Evolutionary conservation across 2,329 filamentous ascomycete species (phyloP), one percentile per base, ranked within the genome.

Genomic region (Chaetothyriales sp.): DNA sequence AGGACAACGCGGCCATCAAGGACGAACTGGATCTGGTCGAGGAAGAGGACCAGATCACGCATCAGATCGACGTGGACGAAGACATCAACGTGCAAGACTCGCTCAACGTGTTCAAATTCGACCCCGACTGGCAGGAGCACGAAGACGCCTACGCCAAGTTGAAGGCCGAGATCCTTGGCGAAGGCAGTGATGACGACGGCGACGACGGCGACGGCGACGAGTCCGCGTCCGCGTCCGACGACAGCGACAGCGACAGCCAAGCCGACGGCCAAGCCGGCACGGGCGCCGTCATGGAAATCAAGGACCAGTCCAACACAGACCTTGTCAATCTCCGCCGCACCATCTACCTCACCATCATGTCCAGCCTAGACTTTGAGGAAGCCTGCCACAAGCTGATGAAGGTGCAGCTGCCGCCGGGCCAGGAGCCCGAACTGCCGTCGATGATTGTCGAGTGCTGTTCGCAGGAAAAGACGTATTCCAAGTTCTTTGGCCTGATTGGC

Each of bases 381-480:
- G 89, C 86, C 54, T 89, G 88, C 54, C 92, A 98, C 74, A 98
- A 97, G 71, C 76, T 98, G 58, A 92, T 97, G 81, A 89, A 88
- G 69, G 83, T 98, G 65, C 87, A 86, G 57, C 76, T 98, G 8
- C 92, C 92, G 1, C 73, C 80, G 10, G 92, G 92, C 3, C 80
- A 90, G 63, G 92, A 98, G 67, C 77, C 82, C 5, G 92, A 98
- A 67, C 75, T 98, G 45, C 89, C 89, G 0, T 94, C 87, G 19
- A 98, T 98, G 92, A 82, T 98, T 51, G 84, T 98, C 58, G 92
- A 98, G 69, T 95, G 89, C 66, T 95, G 89, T 67, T 90, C 87
- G 25, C 92, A 98, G 69, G 89, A 97, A 67, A 87, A 89, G 61
- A 95, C 92, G 1, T 98, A 94, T 69, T 89, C 89, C 56, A 97